Evolutionary conservation across 2,329 filamentous ascomycete species (phyloP), one percentile per base, ranked within the genome.

Genomic region (Penicillium sp.): DNA sequence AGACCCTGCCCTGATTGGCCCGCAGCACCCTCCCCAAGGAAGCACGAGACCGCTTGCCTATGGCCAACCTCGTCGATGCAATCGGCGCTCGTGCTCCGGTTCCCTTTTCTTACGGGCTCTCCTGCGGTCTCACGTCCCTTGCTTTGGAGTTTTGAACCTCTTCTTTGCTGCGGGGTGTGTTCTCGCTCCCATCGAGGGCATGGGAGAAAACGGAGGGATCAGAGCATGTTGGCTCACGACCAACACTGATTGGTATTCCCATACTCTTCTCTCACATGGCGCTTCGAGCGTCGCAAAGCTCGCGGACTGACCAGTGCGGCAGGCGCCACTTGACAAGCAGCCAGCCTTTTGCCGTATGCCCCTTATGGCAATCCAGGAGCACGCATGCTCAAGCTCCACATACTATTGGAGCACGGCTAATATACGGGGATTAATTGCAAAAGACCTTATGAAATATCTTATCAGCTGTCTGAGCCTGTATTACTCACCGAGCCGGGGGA

Each of bases 1-100:
- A 65, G 48, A 8, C 56, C 7, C 53, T 29, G 23, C 31, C 44
- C 26, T 73, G 65, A 76, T 76, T 74, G 74, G 74, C 57, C 47
- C 49, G 21, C 49, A 19, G 41, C 60, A 31, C 54, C 45, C 60
- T 60, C 62, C 31, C 64, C 65, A 66, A 62, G 59, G 60, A 65
- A 57, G 68, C 68, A 72, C 67, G 72, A 69, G 65, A 73, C 68
- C 70, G 67, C 59, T 58, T 60, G 56, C 7, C 38, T 64, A 63
- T 66, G 64, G 60, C 66, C 54, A 47, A 59, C 53, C 53, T 67
- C 69, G 67, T 67, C 72, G 67, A 71, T 67, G 59, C 51, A 49
- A 50, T 56, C 49, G 53, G 60, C 57, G 65, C 66, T 66, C 66
- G 67, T 69, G 67, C 67, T 64, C 56, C 48, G 15, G 49, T 63